Evolutionary conservation across 1,284 basidiomycete species (phyloP).

Genomic region (Cystobasidium slooffiae): DNA sequence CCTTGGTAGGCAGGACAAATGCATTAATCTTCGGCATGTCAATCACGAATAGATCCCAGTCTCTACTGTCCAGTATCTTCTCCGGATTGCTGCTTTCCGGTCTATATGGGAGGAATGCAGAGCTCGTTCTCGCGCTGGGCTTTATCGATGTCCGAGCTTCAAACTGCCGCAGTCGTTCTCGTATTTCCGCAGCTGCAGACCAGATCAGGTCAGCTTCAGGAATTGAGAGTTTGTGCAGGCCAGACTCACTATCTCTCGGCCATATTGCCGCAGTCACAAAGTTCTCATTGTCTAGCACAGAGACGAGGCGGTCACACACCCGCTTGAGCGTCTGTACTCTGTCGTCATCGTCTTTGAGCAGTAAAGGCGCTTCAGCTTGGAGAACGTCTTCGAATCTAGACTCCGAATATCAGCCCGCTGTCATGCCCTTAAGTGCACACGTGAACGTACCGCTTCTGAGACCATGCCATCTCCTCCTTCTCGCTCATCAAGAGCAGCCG

Average conservation of each 20-base stretch:
- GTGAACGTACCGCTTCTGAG: slow-evolving; percentile 57
- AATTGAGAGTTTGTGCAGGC: slow-evolving; percentile 17
- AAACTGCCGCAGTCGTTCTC: slow-evolving; percentile 32
- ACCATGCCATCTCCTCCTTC: slow-evolving; percentile 62
- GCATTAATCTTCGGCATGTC: slow-evolving; percentile 61
- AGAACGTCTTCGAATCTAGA: slow-evolving; percentile 59
- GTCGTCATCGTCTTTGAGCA: slow-evolving; percentile 58
- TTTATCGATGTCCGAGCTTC: slow-evolving; percentile 23
- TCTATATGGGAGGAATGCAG: slow-evolving; percentile 48
- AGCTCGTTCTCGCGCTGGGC: slow-evolving; percentile 44
- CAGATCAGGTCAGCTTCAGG: slow-evolving; percentile 49
- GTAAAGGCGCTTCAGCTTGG: slow-evolving; percentile 57
- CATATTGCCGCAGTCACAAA: slow-evolving; percentile 58
- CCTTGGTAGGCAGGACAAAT: slow-evolving; percentile 62
- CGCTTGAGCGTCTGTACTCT: slow-evolving; percentile 56
- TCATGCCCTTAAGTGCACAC: not conserved
- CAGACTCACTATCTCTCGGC: slow-evolving; percentile 49
- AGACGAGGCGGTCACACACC: slow-evolving; percentile 52
- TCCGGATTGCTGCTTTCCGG: slow-evolving; percentile 59
- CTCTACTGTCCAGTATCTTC: slow-evolving; percentile 57
- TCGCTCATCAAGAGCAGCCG: slow-evolving; percentile 62
- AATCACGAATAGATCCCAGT: slow-evolving; percentile 60
- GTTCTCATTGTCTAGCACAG: slow-evolving; percentile 57
- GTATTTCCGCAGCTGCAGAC: slow-evolving; percentile 24
- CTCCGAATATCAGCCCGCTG: not conserved